Evolutionary conservation across 176 grass and related monocot genomes (phyloP).

Genomic region (Melocanna baccifera): DNA sequence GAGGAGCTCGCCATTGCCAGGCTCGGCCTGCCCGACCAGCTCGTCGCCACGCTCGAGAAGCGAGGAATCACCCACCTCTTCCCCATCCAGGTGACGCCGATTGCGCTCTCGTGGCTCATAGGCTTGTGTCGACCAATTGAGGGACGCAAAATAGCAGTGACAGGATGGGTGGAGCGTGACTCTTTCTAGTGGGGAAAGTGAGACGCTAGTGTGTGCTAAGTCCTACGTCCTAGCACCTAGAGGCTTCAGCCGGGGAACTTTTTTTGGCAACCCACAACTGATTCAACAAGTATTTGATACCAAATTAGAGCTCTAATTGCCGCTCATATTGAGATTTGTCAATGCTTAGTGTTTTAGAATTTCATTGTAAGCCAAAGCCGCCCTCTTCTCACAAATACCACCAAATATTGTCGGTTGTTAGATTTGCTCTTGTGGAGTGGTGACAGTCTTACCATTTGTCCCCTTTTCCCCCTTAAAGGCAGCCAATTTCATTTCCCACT

Average conservation of each 20-base stretch:
- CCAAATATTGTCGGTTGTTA: too few relatives aligned
- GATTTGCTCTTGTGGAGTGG: too few relatives aligned
- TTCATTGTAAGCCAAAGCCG: background rate
- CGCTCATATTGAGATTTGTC: background rate
- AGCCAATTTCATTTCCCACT: background rate
- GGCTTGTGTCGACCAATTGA: background rate
- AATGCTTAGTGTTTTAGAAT: background rate
- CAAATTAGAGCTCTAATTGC: background rate
- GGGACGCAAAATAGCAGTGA: background rate
- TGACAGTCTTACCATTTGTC: too few relatives aligned
- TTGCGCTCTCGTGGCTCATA: background rate
- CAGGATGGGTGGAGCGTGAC: background rate
- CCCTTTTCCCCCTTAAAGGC: background rate
- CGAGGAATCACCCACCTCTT: conserved; percentile 88
- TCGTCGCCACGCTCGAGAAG: conserved; percentile 74
- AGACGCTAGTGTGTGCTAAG: background rate
- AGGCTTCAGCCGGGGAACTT: background rate
- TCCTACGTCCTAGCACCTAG: background rate
- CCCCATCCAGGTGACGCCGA: conserved; percentile 76
- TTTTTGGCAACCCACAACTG: background rate
- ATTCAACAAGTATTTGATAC: background rate
- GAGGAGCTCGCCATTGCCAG: conserved; percentile 83
- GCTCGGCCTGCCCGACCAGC: conserved; percentile 63
- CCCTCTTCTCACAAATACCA: too few relatives aligned
- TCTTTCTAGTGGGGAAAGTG: background rate